Evolutionary conservation across 768 basidiomycete genomes (phyloP), one percentile per base, ranked within the genome.

Genomic region (Rhizopogon salebrosus): DNA sequence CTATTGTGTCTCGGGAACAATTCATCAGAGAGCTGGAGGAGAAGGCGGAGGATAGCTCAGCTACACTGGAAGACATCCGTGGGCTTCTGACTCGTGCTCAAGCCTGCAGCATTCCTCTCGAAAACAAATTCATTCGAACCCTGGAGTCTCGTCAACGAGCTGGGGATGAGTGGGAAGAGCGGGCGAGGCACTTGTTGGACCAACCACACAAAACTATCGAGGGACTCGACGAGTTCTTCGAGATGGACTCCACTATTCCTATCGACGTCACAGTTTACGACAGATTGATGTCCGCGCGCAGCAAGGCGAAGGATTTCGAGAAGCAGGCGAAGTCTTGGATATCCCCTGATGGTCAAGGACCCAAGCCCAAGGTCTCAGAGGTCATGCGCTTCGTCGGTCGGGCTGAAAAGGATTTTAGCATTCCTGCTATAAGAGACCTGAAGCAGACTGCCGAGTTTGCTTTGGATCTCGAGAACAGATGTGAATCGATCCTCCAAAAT

Each of bases 61-160:
- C 89, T 50, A 84, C 86, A 22, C 73, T 93, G 48, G 84, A 87
- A 26, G 91, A 95, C 59, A 83, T 95, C 41, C 82, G 87, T 18
- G 74, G 82, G 49, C 78, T 88, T 38, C 71, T 94, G 26, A 74
- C 76, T 1, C 85, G 91, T 26, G 92, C 89, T 20, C 79, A 77
- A 22, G 74, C 78, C 9, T 90, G 84, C 69, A 81, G 78, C 45
- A 72, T 98, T 35, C 68, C 82, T 3, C 57, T 73, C 10, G 83
- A 87, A 51, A 84, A 92, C 68, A 75, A 78, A 50, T 79, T 80
- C 57, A 75, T 93, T 62, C 71, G 76, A 59, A 70, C 82, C 60
- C 73, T 95, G 35, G 78, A 84, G 56, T 73, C 75, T n/a, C 77
- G 84, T 53, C 78, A 85, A 58, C 73, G 71, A 9, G 80, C 80